phyloP scores from a whole-genome alignment of 345 rosid genomes.

The Lepidium sativum region DNA sequence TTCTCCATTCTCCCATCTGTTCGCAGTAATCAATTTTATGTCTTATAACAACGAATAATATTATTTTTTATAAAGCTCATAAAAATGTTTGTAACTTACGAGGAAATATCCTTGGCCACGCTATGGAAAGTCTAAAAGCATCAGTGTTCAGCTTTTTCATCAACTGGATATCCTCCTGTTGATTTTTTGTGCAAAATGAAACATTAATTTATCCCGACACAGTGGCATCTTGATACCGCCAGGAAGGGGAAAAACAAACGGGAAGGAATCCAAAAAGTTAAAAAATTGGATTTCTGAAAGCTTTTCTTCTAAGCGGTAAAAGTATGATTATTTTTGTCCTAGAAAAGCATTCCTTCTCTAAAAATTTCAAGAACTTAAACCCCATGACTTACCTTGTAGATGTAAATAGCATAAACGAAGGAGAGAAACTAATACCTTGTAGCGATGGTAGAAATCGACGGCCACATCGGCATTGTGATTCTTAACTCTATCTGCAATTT shows the following conservation, averaged over 20 bases:
- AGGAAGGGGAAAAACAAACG: too few relatives aligned
- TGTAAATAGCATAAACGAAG: too few relatives aligned
- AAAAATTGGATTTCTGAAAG: too few relatives aligned
- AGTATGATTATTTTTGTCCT: not conserved
- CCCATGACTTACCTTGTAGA: too few relatives aligned
- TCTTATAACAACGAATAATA: not conserved
- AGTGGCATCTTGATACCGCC: too few relatives aligned
- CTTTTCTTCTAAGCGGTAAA: too few relatives aligned
- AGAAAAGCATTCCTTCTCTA: not conserved
- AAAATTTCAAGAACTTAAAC: too few relatives aligned
- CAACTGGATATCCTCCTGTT: conserved; percentile 34
- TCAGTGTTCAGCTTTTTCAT: conserved; percentile 33
- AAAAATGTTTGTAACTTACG: conserved; percentile 17
- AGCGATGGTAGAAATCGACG: conserved; percentile 33
- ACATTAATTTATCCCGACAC: too few relatives aligned
- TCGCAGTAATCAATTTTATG: not conserved
- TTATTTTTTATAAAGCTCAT: not conserved
- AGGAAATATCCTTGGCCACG: conserved; percentile 42
- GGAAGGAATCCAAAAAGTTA: too few relatives aligned
- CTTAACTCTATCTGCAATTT: conserved; percentile 10
- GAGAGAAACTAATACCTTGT: conserved; percentile 18
- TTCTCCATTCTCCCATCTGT: conserved; percentile 26
- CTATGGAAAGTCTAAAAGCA: conserved; percentile 34
- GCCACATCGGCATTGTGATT: conserved; percentile 24
- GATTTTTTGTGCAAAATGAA: not conserved